Conservation (phyloP, 176 grass and related monocot genomes). For the Triticum timopheevii region DNA sequence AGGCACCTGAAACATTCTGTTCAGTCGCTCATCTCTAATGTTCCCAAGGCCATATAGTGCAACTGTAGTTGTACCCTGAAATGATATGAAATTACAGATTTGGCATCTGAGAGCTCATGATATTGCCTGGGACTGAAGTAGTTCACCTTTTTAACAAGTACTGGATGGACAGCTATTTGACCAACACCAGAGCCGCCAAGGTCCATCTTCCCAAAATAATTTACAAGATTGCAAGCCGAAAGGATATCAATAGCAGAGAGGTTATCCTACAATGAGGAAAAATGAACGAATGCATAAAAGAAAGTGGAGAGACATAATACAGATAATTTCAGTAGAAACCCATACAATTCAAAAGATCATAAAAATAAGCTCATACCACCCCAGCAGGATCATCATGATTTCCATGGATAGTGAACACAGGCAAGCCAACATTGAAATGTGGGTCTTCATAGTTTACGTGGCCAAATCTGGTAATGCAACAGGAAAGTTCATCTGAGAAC, state of each 20-base stretch:
- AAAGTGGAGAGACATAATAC: background rate
- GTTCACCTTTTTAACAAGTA: constrained; percentile 82
- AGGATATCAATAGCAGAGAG: constrained; percentile 95
- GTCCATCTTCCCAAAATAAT: constrained; percentile 98
- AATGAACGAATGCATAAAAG: constrained; percentile 13
- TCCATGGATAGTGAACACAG: constrained; percentile 95
- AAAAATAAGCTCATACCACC: constrained; percentile 53
- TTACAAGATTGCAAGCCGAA: constrained; percentile 94
- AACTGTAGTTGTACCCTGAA: constrained; percentile 78
- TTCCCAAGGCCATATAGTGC: constrained; percentile 94
- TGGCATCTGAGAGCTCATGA: background rate
- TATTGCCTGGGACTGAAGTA: background rate
- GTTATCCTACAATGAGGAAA: constrained; percentile 67
- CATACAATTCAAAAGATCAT: background rate
- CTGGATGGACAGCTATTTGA: constrained; percentile 75
- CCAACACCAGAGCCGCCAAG: constrained; percentile 89
- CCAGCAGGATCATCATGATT: constrained; percentile 89
- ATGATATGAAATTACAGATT: constrained; percentile 13
- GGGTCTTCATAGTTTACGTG: constrained; percentile 94
- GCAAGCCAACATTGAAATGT: constrained; percentile 83
- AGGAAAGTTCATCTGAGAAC: background rate
- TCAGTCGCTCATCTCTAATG: constrained; percentile 94
- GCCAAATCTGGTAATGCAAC: constrained; percentile 54
- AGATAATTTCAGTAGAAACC: background rate
- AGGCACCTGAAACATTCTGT: constrained; percentile 96